Percentiles rank a stretch among this genome's conserved stretches.
Evolutionary conservation across 108 stramenopile species (phyloP).

Genomic region (Pseudonitzschia delicatissima): DNA sequence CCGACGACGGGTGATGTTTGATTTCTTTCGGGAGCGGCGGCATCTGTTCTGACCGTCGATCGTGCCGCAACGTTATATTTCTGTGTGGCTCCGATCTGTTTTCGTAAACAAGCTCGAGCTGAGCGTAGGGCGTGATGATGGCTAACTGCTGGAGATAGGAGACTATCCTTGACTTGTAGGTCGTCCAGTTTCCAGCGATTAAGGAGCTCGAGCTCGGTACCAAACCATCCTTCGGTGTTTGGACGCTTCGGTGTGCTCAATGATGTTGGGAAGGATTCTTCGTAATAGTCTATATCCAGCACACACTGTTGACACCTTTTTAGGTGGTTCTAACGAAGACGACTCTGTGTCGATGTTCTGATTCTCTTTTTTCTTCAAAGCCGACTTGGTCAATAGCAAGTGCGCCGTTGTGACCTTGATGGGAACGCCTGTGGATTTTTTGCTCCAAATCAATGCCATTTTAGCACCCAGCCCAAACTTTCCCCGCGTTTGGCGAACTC

Average conservation of each 20-base stretch:
- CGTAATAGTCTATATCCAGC: constrained; percentile 95
- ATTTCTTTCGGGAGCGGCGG: constrained; percentile 85
- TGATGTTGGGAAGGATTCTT: constrained; percentile 83
- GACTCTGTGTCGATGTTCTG: neutral
- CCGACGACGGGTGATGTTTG: constrained; percentile 86
- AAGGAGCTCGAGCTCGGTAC: constrained; percentile 86
- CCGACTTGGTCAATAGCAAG: constrained; percentile 16
- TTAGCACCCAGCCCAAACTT: constrained; percentile 98
- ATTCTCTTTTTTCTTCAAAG: constrained; percentile 12
- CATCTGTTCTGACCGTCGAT: constrained; percentile 88
- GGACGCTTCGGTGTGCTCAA: constrained; percentile 64
- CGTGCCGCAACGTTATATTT: constrained; percentile 63
- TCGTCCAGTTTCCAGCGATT: constrained; percentile 90
- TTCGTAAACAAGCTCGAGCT: constrained; percentile 67
- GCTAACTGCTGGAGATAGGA: constrained; percentile 94
- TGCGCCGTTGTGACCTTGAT: constrained; percentile 73
- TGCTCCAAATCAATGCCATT: constrained; percentile 97
- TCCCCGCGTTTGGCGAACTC: constrained; percentile 93
- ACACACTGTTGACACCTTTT: constrained; percentile 57
- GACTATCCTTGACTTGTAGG: constrained; percentile 86
- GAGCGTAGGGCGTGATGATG: constrained; percentile 95
- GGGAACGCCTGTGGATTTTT: constrained; percentile 92
- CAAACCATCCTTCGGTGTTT: constrained; percentile 72
- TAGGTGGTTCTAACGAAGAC: constrained; percentile 4
- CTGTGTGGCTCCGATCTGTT: constrained; percentile 58